Conservation (phyloP, 169 alveolate species). For the Neospora caninum region DNA sequence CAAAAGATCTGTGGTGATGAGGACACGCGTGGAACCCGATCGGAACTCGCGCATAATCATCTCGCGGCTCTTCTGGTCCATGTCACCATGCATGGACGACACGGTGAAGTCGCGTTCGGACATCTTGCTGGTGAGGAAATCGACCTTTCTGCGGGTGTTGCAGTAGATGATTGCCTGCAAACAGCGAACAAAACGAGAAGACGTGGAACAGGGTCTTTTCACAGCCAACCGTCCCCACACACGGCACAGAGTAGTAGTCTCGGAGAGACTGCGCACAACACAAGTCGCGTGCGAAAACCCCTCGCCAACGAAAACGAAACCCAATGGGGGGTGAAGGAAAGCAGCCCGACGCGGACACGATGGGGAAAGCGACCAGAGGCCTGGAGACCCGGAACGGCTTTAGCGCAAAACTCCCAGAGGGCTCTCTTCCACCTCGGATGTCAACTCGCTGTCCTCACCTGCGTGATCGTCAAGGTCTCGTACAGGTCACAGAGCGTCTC, state of each 20-base stretch:
- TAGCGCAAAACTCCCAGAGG: too few relatives aligned
- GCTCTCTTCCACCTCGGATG: too few relatives aligned
- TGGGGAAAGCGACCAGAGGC: too few relatives aligned
- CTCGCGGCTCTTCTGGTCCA: conserved; percentile 98
- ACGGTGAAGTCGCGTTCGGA: conserved; percentile 95
- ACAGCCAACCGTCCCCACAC: too few relatives aligned
- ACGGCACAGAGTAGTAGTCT: too few relatives aligned
- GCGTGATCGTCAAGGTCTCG: conserved; percentile 97
- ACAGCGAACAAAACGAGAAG: conserved; percentile 57
- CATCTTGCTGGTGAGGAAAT: conserved; percentile 93
- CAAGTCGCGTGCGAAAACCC: background rate
- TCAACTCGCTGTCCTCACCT: conserved; percentile 31
- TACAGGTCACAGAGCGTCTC: conserved; percentile 95
- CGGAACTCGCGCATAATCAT: conserved; percentile 97
- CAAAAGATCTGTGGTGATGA: conserved; percentile 98
- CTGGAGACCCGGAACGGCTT: too few relatives aligned
- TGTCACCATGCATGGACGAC: conserved; percentile 98
- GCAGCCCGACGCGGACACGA: too few relatives aligned
- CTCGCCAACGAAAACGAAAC: too few relatives aligned
- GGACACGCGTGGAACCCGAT: conserved; percentile 97
- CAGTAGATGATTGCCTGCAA: conserved; percentile 96
- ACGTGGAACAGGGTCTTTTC: background rate
- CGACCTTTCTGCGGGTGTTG: conserved; percentile 97
- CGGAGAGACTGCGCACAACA: background rate
- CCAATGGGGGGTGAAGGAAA: too few relatives aligned